Evolutionary conservation across 495 filamentous ascomycete genomes (phyloP), one percentile per base, ranked within the genome.

Genomic region (Neurospora sp.): DNA sequence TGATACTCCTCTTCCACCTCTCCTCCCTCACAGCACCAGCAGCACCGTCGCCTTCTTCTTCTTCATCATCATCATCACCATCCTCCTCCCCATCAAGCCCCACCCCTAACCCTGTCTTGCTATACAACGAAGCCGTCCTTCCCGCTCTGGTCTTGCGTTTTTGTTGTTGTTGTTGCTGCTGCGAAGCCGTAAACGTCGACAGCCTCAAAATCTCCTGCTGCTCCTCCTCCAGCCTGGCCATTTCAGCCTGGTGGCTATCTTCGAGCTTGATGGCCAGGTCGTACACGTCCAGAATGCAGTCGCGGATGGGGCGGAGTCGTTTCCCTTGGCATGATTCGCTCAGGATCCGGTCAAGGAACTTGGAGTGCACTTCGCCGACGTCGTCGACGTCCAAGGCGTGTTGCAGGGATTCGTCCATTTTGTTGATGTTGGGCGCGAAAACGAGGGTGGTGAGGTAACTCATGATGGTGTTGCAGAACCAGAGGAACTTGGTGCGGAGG

Each of bases 381-480:
- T 86, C 87, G 76, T 97, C 93, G 4, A 98, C 88, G 75, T 97
- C 94, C 39, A 87, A 85, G 0, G 93, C 88, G 31, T 80, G 81
- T 20, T 78, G 77, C 44, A 98, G 83, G 3, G 83, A 78, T 16
- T 76, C 79, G 14, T 81, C 80, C 78, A 98, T 83, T 16, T 82
- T 79, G 22, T 78, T 75, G 0, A 84, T 87, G 48, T 87, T 83
- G 0, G 88, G 88, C 4, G 83, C 86, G 6, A 97, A 83, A 5
- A 95, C 92, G 16, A 91, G 83, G 38, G 89, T 88, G 12, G 90
- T 91, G 3, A 96, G 79, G 76, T 98, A 94, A 40, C 89, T 87
- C 74, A 92, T 88, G 2, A 98, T 73, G 0, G 86, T 87, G 74
- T 92, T 91, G 70, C 88, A 84, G 78, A 96, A 93, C 91, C 93